phyloP scores from a whole-genome alignment of 148 eudicot genomes.

The Fagopyrum esculentum region DNA sequence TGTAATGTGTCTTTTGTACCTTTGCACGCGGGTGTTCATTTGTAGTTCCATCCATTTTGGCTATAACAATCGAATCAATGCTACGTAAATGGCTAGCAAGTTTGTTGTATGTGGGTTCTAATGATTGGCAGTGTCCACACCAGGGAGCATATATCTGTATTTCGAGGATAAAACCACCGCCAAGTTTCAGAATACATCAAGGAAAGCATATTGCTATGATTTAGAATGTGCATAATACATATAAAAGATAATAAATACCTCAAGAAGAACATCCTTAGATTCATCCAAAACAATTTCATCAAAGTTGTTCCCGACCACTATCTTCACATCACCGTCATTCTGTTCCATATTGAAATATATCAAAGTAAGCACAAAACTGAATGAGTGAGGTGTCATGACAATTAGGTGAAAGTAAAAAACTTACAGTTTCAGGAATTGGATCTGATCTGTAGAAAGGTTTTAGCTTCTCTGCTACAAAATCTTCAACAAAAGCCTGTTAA shows the following conservation, averaged over 20 bases:
- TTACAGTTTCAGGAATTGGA: slow-evolving; percentile 81
- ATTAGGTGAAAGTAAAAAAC: slow-evolving; percentile 17
- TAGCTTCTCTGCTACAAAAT: slow-evolving; percentile 70
- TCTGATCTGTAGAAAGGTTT: slow-evolving; percentile 88
- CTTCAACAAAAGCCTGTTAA: slow-evolving; percentile 57
- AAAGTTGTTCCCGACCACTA: slow-evolving; percentile 84
- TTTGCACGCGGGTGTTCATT: slow-evolving; percentile 87
- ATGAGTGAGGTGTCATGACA: background rate
- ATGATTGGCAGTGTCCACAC: slow-evolving; percentile 95
- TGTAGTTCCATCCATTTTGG: slow-evolving; percentile 98
- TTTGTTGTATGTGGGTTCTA: slow-evolving; percentile 83
- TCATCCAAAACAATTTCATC: slow-evolving; percentile 92
- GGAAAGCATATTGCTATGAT: background rate
- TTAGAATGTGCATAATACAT: background rate
- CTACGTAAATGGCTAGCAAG: slow-evolving; percentile 77
- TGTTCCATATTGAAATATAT: slow-evolving; percentile 20
- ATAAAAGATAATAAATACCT: slow-evolving; percentile 34
- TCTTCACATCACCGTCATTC: slow-evolving; percentile 89
- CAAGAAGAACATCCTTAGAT: slow-evolving; percentile 91
- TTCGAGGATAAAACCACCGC: background rate
- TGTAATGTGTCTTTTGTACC: slow-evolving; percentile 31
- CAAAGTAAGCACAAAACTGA: slow-evolving; percentile 11
- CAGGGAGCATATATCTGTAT: slow-evolving; percentile 84
- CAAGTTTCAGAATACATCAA: background rate
- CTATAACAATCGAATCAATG: slow-evolving; percentile 66